A percentile compares a stretch with the other conserved stretches of the same genome.
Evolutionary conservation across 192 early-diverging fungal species (phyloP).

Genomic region (Coemansia asiatica): DNA sequence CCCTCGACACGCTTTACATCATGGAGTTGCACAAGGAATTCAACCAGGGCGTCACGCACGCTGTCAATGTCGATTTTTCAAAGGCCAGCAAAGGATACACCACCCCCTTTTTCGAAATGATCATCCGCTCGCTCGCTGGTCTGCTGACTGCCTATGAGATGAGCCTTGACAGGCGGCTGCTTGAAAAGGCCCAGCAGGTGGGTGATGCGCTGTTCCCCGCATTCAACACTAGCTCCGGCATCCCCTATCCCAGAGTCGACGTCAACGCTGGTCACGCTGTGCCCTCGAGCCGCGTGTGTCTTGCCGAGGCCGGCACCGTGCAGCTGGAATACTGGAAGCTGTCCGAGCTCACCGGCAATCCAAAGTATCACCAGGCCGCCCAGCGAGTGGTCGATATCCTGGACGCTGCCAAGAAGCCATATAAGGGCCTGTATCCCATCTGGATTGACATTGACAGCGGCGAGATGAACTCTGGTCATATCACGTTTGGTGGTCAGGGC

Average conservation of each 20-base stretch:
- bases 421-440: slow-evolving; percentile 63
- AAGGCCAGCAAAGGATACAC: slow-evolving; percentile 35
- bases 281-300: slow-evolving; percentile 18
- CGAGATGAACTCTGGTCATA: slow-evolving; percentile 34
- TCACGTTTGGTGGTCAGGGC: slow-evolving; percentile 53
- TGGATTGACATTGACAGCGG: slow-evolving; percentile 51
- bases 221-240: slow-evolving; percentile 72
- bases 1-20: slow-evolving; percentile 83
- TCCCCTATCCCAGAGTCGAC: slow-evolving; percentile 67
- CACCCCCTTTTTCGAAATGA: slow-evolving; percentile 80
- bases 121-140: slow-evolving; percentile 81
- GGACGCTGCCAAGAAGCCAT: slow-evolving; percentile 36
- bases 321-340: slow-evolving; percentile 84
- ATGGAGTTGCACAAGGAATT: slow-evolving; percentile 84
- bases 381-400: slow-evolving; percentile 61
- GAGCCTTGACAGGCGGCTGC: slow-evolving; percentile 64
- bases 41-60: slow-evolving; percentile 66
- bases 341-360: slow-evolving; percentile 73
- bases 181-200: slow-evolving; percentile 71
- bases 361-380: slow-evolving; percentile 62
- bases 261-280: slow-evolving; percentile 44
- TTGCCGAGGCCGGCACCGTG: slow-evolving; percentile 75
- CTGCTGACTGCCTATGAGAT: slow-evolving; percentile 83
- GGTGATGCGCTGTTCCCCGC: slow-evolving; percentile 69
- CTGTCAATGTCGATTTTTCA: slow-evolving; percentile 62